These are phyloP conservation scores for Trichosanthes cucumerina DNA, from an alignment of 306 rosid genomes.

Conservation along the genomic window DNA sequence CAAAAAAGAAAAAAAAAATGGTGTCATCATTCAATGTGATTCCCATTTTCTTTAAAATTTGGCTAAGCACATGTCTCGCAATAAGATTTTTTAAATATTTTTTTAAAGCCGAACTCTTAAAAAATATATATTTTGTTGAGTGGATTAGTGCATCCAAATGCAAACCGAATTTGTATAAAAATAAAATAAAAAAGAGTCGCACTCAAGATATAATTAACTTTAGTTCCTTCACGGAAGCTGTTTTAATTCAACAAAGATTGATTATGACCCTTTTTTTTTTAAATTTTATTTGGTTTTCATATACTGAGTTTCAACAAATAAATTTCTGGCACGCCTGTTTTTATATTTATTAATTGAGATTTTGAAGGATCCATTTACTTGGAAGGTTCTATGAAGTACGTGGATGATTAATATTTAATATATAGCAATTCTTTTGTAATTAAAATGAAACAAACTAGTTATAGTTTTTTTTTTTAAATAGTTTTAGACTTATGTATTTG, in stretches of 20 bases:
- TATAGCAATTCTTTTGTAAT: neutral
- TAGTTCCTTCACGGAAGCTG: neutral
- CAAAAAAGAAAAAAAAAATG: neutral
- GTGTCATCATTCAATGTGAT: neutral
- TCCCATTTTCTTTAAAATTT: neutral
- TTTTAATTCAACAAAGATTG: neutral
- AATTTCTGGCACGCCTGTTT: neutral
- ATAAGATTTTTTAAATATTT: neutral
- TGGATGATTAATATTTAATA: neutral
- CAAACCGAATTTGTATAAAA: neutral
- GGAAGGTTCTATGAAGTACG: neutral
- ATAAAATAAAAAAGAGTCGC: neutral
- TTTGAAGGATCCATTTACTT: neutral
- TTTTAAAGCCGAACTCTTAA: neutral
- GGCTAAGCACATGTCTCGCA: neutral
- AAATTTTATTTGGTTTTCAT: neutral
- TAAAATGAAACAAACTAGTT: too few relatives aligned
- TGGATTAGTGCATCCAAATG: neutral
- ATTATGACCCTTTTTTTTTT: neutral
- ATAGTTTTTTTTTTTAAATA: too few relatives aligned
- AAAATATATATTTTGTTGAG: neutral
- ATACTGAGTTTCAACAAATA: too few relatives aligned
- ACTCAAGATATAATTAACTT: neutral
- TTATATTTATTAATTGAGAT: neutral
- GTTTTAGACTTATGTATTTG: neutral